Evolutionary conservation across 2,329 filamentous ascomycete genomes (phyloP), one percentile per base, ranked within the genome.

Genomic region (Onygena corvina): DNA sequence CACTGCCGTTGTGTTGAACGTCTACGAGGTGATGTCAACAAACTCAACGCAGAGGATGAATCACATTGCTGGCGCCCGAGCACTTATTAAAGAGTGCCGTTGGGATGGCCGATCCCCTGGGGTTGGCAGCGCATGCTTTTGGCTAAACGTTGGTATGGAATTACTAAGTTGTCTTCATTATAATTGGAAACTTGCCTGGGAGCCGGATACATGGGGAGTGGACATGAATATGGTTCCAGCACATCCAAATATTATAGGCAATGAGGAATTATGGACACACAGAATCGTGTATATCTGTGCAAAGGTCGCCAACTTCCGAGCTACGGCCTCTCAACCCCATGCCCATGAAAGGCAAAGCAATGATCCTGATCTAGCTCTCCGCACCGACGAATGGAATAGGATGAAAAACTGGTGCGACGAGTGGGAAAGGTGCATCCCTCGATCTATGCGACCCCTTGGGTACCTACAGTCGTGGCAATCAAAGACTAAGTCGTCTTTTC

Each of bases 1-100:
- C 0, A 87, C 87, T 0, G 88, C 90, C 2, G 83, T 94, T 11
- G 83, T 94, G 5, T 75, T 96, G 27, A 90, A 94, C 58, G 84
- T 94, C 2, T 95, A 93, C 66, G 88, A 95, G 64, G 83, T 89
- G 58, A 94, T 95, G 86, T 87, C 80, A 45, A 84, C 90, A 60
- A 79, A 79, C 56, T 80, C 84, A 3, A 72, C 82, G 31, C 80
- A 87, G 58, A 76, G 84, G n/a, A 90, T 92, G 82, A 89, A 85
- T 57, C 89, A 94, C 60, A 89, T 90, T 56, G 83, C 84, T 0
- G 87, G 87, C 3, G 86, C 87, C 7, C 77, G 87, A 48, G 86
- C 86, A 1, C 71, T 94, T 46, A 89, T 95, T 59, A 86, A 87
- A 53, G 87, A 94, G 61, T 94, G 88, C 59, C 80, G 81, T 3